Evolutionary conservation across 495 filamentous ascomycete genomes (phyloP), one percentile per base, ranked within the genome.

Genomic region (Rusavskia elegans): DNA sequence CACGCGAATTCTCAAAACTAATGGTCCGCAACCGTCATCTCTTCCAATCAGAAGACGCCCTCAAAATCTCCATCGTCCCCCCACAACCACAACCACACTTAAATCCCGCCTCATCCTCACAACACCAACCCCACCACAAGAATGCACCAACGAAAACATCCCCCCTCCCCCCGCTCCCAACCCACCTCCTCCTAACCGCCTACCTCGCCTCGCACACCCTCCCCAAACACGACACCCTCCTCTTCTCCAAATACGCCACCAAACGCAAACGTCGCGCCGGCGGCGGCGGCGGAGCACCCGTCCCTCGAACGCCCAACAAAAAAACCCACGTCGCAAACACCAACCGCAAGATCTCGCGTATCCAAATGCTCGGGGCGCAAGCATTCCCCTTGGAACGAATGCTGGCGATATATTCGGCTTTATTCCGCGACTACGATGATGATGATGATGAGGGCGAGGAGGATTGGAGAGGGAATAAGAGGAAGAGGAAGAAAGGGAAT

Each of bases 131-230:
- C 66, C 64, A 56, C 60, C 68, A 14, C 32, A 35, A 35, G 7
- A 29, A 8, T 0, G 3, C 40, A 16, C 27, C 27, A 1, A 25
- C 46, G 36, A 29, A 41, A 9, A 30, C 60, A 20, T 53, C 61
- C 23, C 56, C 73, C 21, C 53, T 60, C 14, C 49, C 59, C 96
- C 23, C 87, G 89, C 11, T 85, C 60, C 82, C 92, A 20, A 83
- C 86, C 44, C 71, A 87, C 38, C 77, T 97, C 52, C 75, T 98
- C 14, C 76, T 90, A 37, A 84, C 89, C 46, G 81, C 89, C 20
- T 98, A 95, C 66, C 78, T 98, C 5, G 87, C 90, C 54, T 95
- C 89, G 4, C 85, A 89, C 69, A 97, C 86, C 61, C 80, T 85
- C 0, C 73, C 87, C 17, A 70, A 80, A 40, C 76, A 83, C 37